Base-by-base conservation (phyloP, 768 basidiomycete genomes). In the Leccinum ochraceum region DNA sequence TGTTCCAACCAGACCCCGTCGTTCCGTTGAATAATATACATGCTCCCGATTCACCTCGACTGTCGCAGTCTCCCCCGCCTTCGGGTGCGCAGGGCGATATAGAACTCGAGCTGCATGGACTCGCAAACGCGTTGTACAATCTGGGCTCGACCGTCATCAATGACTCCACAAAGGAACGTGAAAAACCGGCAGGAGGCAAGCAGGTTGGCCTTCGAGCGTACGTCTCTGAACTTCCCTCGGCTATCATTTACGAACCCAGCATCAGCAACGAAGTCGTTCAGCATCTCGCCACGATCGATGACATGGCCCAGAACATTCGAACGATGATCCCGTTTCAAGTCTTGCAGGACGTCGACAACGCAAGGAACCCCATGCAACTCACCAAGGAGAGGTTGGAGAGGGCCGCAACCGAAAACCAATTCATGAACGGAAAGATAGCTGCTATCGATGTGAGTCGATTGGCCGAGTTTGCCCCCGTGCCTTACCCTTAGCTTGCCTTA, bases 401-500 rank as follows among this genome's bases (percentile, higher is more conserved):
- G 56, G 85, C 90, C 0, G 90, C 92, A 32, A 89, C 90, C 3
- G 93, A 94, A 76, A 94, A 94, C 69, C 92, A 93, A 69, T 94
- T 92, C 64, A 91, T 92, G 88, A 92, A 94, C 68, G 92, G 90
- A 30, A 93, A 94, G 70, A 90, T 94, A 42, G 80, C 82, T 50
- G 92, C 91, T 1, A 82, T 94, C 28, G 82, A 86, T 57, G 90
- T 91, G 63, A 66, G 83, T 66, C 36, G 48, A 37, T 48, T 49
- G 50, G 26, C 60, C 10, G 34, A n/a, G 17, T 32, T 48, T 34
- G 17, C 57, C 51, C 34, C 1, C 22, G 14, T 34, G 11, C 32
- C 58, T 58, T 57, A 61, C 63, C 63, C 1, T 52, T 53, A 26
- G 28, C 46, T 56, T 56, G 6, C 49, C 20, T 54, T 59, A 92